phyloP scores from a whole-genome alignment of 2,329 filamentous ascomycete species.

The Sarocladiaceae sp. region DNA sequence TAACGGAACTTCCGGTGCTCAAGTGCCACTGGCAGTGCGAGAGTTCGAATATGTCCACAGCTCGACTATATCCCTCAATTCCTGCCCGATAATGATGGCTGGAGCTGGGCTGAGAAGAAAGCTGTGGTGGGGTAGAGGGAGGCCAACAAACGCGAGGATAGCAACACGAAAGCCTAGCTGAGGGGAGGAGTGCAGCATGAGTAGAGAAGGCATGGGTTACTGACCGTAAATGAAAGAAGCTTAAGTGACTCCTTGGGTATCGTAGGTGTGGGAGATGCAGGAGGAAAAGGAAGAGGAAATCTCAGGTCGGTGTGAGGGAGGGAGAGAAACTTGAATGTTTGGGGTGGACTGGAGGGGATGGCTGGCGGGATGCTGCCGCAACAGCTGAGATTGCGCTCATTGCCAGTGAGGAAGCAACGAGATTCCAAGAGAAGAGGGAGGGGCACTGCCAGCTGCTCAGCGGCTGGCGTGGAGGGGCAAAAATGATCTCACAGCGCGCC shows the following conservation, averaged over 20 bases:
- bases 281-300: constrained; percentile 11
- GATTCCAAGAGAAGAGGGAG: background rate
- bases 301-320: constrained; percentile 4
- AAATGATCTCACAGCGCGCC: constrained; percentile 6
- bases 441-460: too few relatives aligned
- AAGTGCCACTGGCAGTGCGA: too few relatives aligned
- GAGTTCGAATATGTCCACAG: background rate
- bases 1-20: too few relatives aligned
- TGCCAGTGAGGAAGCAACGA: background rate
- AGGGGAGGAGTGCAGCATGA: too few relatives aligned
- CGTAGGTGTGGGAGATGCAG: constrained; percentile 4
- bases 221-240: too few relatives aligned
- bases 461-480: constrained; percentile 7
- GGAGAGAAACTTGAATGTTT: constrained; percentile 8
- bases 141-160: background rate
- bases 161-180: background rate
- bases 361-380: constrained; percentile 7
- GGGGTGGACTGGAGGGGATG: constrained; percentile 4
- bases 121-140: constrained; percentile 9
- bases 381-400: background rate
- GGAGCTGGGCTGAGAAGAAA: constrained; percentile 3
- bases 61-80: constrained; percentile 8
- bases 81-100: background rate
- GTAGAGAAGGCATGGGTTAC: too few relatives aligned
- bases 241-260: constrained; percentile 1